A percentile compares a stretch with the other conserved stretches of the same genome.
Evolutionary conservation across 1,139 yeast genomes (phyloP).

Genomic region (Pichia terricola): DNA sequence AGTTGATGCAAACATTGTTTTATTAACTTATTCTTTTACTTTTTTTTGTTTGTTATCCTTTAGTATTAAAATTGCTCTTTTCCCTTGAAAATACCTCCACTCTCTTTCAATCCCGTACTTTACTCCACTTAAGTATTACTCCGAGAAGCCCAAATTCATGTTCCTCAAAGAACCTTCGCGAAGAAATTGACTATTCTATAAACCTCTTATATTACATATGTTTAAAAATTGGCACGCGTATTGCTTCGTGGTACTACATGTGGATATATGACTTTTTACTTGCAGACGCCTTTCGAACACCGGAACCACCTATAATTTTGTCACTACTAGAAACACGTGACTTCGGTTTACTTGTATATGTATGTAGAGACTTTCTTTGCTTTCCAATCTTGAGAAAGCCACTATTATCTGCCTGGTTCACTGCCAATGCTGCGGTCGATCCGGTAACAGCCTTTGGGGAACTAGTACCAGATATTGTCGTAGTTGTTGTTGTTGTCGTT

Average conservation of each 20-base stretch:
- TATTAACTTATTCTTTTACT: too few relatives aligned
- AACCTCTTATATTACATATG: too few relatives aligned
- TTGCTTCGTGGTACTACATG: constrained; percentile 2
- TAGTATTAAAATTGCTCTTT: background rate
- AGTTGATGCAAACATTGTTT: constrained; percentile 26
- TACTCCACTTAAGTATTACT: too few relatives aligned
- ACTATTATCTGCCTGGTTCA: constrained; percentile 4
- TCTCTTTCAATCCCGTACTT: too few relatives aligned
- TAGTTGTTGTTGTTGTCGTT: constrained; percentile 25
- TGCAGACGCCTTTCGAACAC: constrained; percentile 28
- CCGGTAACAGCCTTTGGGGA: constrained; percentile 6
- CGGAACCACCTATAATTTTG: constrained; percentile 25
- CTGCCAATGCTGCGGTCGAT: background rate
- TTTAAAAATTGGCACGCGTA: too few relatives aligned
- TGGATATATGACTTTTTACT: constrained; percentile 17
- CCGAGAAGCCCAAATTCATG: too few relatives aligned
- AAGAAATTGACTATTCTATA: too few relatives aligned
- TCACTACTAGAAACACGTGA: constrained; percentile 19
- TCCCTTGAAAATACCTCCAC: background rate
- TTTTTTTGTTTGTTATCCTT: background rate
- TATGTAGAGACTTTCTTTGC: constrained; percentile 19
- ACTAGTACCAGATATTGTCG: constrained; percentile 24
- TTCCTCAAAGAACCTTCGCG: too few relatives aligned
- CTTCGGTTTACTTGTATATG: constrained; percentile 13
- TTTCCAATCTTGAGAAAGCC: constrained; percentile 20